These are phyloP conservation scores for Avena sativa DNA, from an alignment of 176 grass and related monocot species.

Conservation along the genomic window DNA sequence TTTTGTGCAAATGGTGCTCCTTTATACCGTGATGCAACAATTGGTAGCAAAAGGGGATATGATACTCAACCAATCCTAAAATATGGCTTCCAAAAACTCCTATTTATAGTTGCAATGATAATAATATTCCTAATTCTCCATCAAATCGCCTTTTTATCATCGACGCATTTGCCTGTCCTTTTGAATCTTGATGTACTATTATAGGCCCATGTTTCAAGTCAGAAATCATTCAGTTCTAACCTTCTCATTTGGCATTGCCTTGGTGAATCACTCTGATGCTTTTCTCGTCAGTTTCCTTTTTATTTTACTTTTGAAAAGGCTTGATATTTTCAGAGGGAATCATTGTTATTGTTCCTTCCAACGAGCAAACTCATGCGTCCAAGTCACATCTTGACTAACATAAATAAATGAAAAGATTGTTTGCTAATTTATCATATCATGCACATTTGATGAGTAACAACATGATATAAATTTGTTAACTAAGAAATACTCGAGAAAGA, in stretches of 20 bases:
- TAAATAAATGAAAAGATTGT: background rate
- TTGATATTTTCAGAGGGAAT: background rate
- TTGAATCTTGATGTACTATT: constrained; percentile 12
- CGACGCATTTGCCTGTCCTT: background rate
- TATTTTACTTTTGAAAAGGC: background rate
- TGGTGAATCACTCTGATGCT: background rate
- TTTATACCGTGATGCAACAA: constrained; percentile 36
- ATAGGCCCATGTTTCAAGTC: background rate
- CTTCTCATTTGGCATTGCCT: background rate
- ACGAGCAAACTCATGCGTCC: background rate
- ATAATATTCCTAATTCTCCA: background rate
- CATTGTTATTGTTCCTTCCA: background rate
- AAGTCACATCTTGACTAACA: background rate
- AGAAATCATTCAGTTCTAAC: background rate
- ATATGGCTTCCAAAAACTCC: background rate
- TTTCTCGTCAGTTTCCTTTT: background rate
- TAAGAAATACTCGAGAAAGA: background rate
- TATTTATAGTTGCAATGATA: background rate
- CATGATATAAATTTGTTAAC: background rate
- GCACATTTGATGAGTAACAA: background rate
- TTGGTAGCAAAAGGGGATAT: constrained; percentile 14
- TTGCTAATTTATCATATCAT: background rate
- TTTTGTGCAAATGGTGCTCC: constrained; percentile 40
- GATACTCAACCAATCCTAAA: constrained; percentile 14
- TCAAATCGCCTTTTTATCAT: constrained; percentile 4